Evolutionary conservation across 2,329 filamentous ascomycete species (phyloP).

Genomic region (Xylaria digitata): DNA sequence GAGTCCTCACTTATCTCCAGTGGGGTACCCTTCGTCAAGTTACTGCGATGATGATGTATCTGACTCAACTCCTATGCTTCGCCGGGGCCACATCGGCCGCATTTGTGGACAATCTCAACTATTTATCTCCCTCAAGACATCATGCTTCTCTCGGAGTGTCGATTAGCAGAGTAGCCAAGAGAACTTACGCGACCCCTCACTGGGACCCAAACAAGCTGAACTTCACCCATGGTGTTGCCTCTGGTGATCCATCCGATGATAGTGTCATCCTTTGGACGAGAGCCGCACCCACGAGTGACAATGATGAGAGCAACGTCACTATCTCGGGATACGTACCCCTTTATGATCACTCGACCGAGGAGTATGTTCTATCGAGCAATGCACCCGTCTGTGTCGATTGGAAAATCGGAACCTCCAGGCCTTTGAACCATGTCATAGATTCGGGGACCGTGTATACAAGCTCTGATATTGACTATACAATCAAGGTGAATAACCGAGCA

Average conservation of each 20-base stretch:
- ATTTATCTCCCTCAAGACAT: conserved; percentile 68
- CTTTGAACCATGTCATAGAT: conserved; percentile 58
- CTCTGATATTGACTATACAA: conserved; percentile 78
- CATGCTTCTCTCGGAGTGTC: conserved; percentile 69
- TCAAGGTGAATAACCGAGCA: conserved; percentile 64
- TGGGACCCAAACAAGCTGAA: conserved; percentile 62
- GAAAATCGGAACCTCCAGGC: conserved; percentile 65
- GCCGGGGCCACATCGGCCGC: conserved; percentile 41
- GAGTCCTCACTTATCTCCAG: not conserved
- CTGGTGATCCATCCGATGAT: conserved; percentile 61
- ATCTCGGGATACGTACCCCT: conserved; percentile 55
- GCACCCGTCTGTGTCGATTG: conserved; percentile 75
- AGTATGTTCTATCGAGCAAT: conserved; percentile 61
- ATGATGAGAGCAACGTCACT: conserved; percentile 58
- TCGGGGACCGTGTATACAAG: conserved; percentile 73
- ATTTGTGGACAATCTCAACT: conserved; percentile 64
- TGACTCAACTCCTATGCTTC: conserved; percentile 30
- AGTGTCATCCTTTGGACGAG: conserved; percentile 65
- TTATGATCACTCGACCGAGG: conserved; percentile 58
- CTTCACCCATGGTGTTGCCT: conserved; percentile 70
- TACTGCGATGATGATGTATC: conserved; percentile 36
- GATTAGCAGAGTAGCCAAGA: conserved; percentile 67
- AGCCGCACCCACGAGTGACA: conserved; percentile 56
- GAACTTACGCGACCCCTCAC: conserved; percentile 58
- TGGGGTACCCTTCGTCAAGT: not conserved